Conservation (phyloP, 768 basidiomycete genomes). For the Lyophyllum shimeji region DNA sequence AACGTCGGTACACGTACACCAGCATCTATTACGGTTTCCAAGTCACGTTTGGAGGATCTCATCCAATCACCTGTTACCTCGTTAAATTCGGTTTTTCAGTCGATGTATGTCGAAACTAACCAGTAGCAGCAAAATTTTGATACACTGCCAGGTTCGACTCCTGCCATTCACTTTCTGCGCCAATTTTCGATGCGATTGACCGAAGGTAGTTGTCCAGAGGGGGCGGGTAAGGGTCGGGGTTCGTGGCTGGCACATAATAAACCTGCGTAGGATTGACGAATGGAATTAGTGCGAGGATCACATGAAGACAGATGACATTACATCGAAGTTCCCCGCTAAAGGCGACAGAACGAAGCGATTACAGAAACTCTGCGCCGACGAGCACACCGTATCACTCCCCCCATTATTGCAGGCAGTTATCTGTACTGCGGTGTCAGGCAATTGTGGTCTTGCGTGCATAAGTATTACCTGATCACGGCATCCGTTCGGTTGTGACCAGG, state of each 20-base stretch:
- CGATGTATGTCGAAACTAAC: conserved; percentile 22
- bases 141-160: conserved; percentile 42
- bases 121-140: conserved; percentile 48
- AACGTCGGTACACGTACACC: conserved; percentile 37
- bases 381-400: conserved; percentile 51
- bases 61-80: conserved; percentile 56
- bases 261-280: conserved; percentile 22
- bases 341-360: conserved; percentile 54
- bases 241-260: conserved; percentile 48
- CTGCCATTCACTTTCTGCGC: conserved; percentile 44
- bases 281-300: neutral
- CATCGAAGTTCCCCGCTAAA: conserved; percentile 55
- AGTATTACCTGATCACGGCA: conserved; percentile 47
- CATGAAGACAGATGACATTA: conserved; percentile 11
- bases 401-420: conserved; percentile 52
- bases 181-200: conserved; percentile 36
- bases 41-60: conserved; percentile 44
- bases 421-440: conserved; percentile 22
- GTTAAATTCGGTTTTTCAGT: neutral
- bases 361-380: conserved; percentile 56
- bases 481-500: conserved; percentile 42
- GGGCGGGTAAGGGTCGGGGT: conserved; percentile 54
- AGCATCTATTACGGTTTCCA: conserved; percentile 59
- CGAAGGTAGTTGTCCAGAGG: conserved; percentile 31
- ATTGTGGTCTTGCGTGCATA: neutral